Evolutionary conservation across 2,329 filamentous ascomycete genomes (phyloP).

Genomic region (Dactylellina drechsleri): DNA sequence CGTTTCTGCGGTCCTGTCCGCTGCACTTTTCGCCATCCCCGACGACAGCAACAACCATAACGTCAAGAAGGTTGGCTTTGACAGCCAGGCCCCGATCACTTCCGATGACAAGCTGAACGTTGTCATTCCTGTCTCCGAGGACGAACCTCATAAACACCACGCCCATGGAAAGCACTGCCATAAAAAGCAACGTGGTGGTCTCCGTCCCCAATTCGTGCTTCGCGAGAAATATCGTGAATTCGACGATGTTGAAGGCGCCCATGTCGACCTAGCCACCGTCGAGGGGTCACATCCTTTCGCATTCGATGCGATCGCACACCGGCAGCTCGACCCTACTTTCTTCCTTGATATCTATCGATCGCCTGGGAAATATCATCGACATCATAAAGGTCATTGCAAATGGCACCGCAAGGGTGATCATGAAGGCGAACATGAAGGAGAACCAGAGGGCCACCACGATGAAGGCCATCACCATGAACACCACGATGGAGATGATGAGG

Average conservation of each 20-base stretch:
- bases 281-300: slow-evolving; percentile 18
- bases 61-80: slow-evolving; percentile 22
- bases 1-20: slow-evolving; percentile 35
- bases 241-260: neutral
- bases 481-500: neutral
- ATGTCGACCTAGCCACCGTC: slow-evolving; percentile 7
- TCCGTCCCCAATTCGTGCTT: slow-evolving; percentile 40
- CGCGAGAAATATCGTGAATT: neutral
- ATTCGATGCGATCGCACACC: neutral
- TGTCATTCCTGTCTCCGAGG: slow-evolving; percentile 1
- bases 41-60: slow-evolving; percentile 34
- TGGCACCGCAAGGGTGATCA: no score
- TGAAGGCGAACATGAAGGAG: no score
- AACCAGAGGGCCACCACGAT: no score
- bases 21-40: slow-evolving; percentile 43
- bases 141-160: slow-evolving; percentile 1
- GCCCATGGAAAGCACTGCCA: slow-evolving; percentile 10
- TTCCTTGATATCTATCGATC: slow-evolving; percentile 31
- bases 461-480: no score
- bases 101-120: slow-evolving; percentile 28
- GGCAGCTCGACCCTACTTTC: neutral
- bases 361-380: slow-evolving; percentile 10
- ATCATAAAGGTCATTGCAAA: no score
- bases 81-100: slow-evolving; percentile 44
- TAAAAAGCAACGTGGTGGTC: slow-evolving; percentile 1